Evolutionary conservation across 2,329 filamentous ascomycete genomes (phyloP).

Genomic region (Diplocarpon mali): DNA sequence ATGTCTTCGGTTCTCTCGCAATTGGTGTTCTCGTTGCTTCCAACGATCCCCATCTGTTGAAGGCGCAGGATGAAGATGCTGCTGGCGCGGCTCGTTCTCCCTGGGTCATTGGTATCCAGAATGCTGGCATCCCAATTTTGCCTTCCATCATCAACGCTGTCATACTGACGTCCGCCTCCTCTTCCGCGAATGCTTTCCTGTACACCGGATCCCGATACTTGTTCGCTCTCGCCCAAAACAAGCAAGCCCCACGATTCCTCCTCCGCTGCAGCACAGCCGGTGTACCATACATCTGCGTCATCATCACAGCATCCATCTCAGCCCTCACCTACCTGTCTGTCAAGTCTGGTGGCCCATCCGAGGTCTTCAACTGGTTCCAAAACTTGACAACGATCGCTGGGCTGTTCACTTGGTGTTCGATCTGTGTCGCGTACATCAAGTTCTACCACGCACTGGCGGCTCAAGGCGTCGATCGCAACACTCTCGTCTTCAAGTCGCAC

Average conservation of each 20-base stretch:
- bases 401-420: conserved; percentile 60
- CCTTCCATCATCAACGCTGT: conserved; percentile 66
- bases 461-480: conserved; percentile 56
- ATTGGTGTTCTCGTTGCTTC: conserved; percentile 64
- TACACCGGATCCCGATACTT: conserved; percentile 24
- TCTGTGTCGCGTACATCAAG: conserved; percentile 59
- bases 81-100: conserved; percentile 60
- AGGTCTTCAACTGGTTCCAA: conserved; percentile 33
- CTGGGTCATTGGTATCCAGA: conserved; percentile 57
- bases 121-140: conserved; percentile 49
- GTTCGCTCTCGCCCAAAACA: conserved; percentile 45
- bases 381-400: conserved; percentile 60
- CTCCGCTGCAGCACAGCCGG: conserved; percentile 50
- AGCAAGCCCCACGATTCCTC: conserved; percentile 51
- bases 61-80: conserved; percentile 47
- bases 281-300: conserved; percentile 62
- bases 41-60: conserved; percentile 49
- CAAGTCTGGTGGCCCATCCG: conserved; percentile 38
- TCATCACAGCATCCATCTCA: conserved; percentile 53
- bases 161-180: conserved; percentile 51
- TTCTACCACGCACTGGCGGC: conserved; percentile 59
- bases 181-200: conserved; percentile 24
- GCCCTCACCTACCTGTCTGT: conserved; percentile 62
- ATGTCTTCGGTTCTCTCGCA: conserved; percentile 60
- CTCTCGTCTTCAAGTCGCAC: conserved; percentile 58